Conservation (phyloP, 1,284 basidiomycete genomes). For the Sphagnurus paluster region DNA sequence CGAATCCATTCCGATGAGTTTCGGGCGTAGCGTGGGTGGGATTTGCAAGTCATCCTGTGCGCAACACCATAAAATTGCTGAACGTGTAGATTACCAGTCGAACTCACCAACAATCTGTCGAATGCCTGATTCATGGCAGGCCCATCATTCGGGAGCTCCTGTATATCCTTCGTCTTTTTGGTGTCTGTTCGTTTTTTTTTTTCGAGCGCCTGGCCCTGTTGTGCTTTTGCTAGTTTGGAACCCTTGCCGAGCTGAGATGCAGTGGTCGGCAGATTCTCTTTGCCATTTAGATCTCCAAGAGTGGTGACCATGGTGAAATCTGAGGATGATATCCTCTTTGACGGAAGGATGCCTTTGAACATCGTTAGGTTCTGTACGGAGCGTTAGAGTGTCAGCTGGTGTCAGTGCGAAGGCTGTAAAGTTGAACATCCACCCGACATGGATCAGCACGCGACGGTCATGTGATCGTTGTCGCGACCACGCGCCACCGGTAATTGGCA, state of each 20-base stretch:
- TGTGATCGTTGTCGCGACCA: slow-evolving; percentile 23
- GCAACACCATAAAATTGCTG: neutral
- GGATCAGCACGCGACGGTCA: slow-evolving; percentile 33
- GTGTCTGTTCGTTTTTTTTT: slow-evolving; percentile 42
- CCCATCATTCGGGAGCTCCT: slow-evolving; percentile 33
- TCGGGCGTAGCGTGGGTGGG: slow-evolving; percentile 71
- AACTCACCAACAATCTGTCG: slow-evolving; percentile 66
- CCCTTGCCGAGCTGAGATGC: slow-evolving; percentile 18
- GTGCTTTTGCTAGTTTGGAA: slow-evolving; percentile 28
- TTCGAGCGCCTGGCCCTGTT: slow-evolving; percentile 31
- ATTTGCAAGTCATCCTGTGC: slow-evolving; percentile 85
- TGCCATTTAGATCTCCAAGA: slow-evolving; percentile 52
- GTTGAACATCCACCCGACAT: slow-evolving; percentile 29
- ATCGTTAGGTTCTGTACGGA: slow-evolving; percentile 35
- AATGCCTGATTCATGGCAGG: slow-evolving; percentile 61
- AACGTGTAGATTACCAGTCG: neutral
- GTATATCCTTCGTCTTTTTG: slow-evolving; percentile 34
- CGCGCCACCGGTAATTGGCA: no score
- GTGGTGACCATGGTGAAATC: slow-evolving; percentile 74
- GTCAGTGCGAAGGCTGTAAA: slow-evolving; percentile 17
- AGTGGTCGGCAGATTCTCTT: slow-evolving; percentile 58
- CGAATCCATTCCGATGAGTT: slow-evolving; percentile 75
- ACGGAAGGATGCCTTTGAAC: slow-evolving; percentile 76
- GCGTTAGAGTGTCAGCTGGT: slow-evolving; percentile 11
- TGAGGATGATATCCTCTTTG: slow-evolving; percentile 57